Base-by-base conservation (phyloP, 495 filamentous ascomycete genomes). In the Collariella sp. region DNA sequence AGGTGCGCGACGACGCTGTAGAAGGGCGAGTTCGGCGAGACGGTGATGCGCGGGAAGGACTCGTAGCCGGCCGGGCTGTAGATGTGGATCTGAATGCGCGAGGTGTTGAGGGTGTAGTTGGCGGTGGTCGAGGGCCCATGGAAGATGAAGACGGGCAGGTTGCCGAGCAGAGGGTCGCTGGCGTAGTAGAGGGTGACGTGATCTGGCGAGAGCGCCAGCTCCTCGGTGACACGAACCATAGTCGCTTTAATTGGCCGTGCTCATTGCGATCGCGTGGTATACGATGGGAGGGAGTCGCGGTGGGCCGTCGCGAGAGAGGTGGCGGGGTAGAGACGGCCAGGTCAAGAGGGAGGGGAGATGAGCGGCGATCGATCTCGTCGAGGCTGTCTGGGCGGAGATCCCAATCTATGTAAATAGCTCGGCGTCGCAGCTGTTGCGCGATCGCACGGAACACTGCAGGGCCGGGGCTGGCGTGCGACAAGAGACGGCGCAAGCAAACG, bases 11-110 rank as follows among this genome's bases (percentile, higher is more conserved):
- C 91, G 29, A 89, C 90, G 53, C 83, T 81, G 67, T 96, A 98
- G 56, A 94, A 82, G n/a, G 93, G 83, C n/a, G 91, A 95, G 52
- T 83, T 91, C 20, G 91, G 91, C 20, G 93, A 93, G 49, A 96
- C 82, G 12, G 88, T 91, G 58, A 98, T 81, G 59, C 93, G 88
- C 55, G 87, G 83, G 66, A 89, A 97, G 50, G 85, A 88, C 57
- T 86, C 83, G 52, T 91, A 85, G 46, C 93, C 93, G 42, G 88
- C 91, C 3, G 88, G 81, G 50, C 86, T 86, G 74, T 91, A 88
- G 68, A 97, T 78, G 70, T 96, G 89, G 54, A 89, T 81, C 73
- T 96, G 91, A 57, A 96, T 89, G 57, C 91, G 85, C 42, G 89
- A 93, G 70, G 83, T 91, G 72, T 85, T 93, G 54, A 85, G 80